Base-by-base conservation (phyloP, 306 rosid genomes). In the Luffa acutangula region DNA sequence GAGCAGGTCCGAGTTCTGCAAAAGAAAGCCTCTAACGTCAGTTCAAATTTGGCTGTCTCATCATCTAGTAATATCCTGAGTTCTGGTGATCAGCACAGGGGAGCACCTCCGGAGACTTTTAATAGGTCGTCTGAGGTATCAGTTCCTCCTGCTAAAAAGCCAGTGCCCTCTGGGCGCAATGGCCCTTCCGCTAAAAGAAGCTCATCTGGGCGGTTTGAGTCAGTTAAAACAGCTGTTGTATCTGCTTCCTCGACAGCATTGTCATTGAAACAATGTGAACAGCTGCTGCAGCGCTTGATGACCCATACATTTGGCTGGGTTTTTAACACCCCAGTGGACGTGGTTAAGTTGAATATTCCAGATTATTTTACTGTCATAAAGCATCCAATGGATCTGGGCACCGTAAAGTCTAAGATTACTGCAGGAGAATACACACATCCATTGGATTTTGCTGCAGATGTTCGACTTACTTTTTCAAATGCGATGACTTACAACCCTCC, bases 321-420 rank as follows among this genome's bases (percentile, higher is more conserved):
- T 78, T 92, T 94, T 34, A 89, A 89, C 53, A 37, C 75, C 15
- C 98, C 97, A 0, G 98, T 94, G 41, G 97, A 94, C 69, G 86
- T 84, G 78, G 97, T 92, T 85, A 85, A 87, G 86, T 89, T 87
- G 89, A 91, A 92, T 62, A 94, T 94, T 82, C 98, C 97, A 0
- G 98, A 94, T 84, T 94, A 94, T 87, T 92, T 80, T 77, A 87
- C 78, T 8, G 93, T 94, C 76, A 92, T 94, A 81, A 92, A 92
- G 83, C 90, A 89, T 87, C 98, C 98, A 58, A 94, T 94, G 98
- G 98, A 94, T 86, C 77, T 94, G 86, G 97, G 98, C 45, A 91
- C 98, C 0, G 93, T 94, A 60, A 89, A 88, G 89, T 83, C 85
- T 78, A 92, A 85, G 86, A 21, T 92, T 20, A 49, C 85, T 58